Percentiles rank a stretch among this genome's conserved stretches.
These are phyloP conservation scores for Rubia yunnanensis DNA, from an alignment of 257 asterid genomes.

Conservation along the genomic window DNA sequence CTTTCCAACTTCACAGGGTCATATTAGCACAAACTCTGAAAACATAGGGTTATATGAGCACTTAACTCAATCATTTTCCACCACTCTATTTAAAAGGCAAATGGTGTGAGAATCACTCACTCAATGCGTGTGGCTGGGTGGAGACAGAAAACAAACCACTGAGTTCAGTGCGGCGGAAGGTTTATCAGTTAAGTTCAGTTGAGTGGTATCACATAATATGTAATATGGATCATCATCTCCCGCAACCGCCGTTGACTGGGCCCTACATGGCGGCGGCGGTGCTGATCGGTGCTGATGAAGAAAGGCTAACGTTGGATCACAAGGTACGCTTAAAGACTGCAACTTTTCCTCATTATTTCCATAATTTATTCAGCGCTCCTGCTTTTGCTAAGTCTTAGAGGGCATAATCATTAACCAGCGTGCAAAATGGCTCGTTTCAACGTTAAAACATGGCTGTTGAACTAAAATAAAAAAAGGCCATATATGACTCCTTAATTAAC, in stretches of 20 bases:
- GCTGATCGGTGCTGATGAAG: neutral
- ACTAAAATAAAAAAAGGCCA: neutral
- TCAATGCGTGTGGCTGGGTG: neutral
- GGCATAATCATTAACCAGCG: neutral
- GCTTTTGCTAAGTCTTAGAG: neutral
- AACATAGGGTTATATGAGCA: too few species aligned
- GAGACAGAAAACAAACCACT: neutral
- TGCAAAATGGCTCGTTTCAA: neutral
- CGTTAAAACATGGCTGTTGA: neutral
- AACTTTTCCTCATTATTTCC: neutral
- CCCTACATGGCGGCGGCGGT: constrained; percentile 4
- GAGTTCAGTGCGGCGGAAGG: neutral
- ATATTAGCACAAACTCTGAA: too few species aligned
- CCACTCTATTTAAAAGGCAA: neutral
- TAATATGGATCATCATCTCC: constrained; percentile 14
- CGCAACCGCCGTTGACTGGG: constrained; percentile 5
- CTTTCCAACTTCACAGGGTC: too few species aligned
- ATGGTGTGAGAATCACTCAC: neutral
- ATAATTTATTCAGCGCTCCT: neutral
- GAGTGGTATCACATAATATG: neutral
- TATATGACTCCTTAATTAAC: neutral
- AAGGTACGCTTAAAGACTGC: neutral
- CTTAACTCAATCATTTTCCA: too few species aligned
- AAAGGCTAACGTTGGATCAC: neutral
- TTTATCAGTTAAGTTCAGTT: neutral